Evolutionary conservation across 768 basidiomycete species (phyloP).

Genomic region (Termitomyces sp.): DNA sequence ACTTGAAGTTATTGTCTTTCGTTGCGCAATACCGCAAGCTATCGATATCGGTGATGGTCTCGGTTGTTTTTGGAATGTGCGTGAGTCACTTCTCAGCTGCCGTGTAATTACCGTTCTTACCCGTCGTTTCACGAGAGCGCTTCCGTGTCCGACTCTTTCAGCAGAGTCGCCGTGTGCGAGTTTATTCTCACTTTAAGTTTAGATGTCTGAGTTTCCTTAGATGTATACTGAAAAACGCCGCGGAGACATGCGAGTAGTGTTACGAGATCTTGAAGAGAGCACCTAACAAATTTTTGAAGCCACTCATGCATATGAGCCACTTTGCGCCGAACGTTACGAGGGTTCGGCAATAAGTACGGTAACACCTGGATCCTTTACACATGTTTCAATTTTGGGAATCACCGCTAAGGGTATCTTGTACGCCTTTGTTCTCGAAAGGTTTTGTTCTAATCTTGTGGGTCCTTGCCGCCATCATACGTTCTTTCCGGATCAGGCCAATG

Average conservation of each 20-base stretch:
- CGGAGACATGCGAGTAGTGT: constrained; percentile 5
- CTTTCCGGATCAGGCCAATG: neutral
- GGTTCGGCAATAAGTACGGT: neutral
- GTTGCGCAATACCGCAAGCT: neutral
- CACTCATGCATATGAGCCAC: neutral
- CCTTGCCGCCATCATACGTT: neutral
- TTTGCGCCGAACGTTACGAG: constrained; percentile 4
- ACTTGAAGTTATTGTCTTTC: neutral
- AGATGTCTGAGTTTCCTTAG: neutral
- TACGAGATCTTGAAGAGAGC: neutral
- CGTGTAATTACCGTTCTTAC: neutral
- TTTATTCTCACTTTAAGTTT: neutral
- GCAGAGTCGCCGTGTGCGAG: neutral
- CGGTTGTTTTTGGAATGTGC: neutral
- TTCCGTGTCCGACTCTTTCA: neutral
- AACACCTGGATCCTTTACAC: neutral
- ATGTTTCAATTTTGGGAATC: constrained; percentile 2
- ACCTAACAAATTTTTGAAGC: neutral
- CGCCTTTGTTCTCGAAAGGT: neutral
- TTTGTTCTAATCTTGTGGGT: neutral
- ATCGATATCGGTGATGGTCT: neutral
- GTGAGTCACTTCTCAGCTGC: neutral
- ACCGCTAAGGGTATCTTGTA: neutral
- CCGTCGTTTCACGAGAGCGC: neutral
- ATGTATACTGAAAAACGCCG: constrained; percentile 3